Evolutionary conservation across 305 asterid genomes (phyloP), one percentile per base, ranked within the genome.

Genomic region (Withania somnifera): DNA sequence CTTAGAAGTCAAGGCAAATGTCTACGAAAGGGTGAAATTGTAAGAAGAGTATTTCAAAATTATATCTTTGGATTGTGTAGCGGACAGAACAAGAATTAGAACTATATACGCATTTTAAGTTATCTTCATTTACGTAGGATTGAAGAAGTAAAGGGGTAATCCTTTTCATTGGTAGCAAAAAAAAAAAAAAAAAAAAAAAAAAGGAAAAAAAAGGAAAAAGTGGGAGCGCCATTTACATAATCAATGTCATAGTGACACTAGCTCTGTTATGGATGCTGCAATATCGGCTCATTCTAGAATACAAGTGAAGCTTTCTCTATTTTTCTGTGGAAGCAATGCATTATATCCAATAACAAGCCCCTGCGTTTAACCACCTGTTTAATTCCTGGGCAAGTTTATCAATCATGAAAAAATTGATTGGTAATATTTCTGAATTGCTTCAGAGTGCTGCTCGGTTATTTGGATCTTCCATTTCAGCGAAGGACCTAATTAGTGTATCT

Each of bases 371-470:
- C 52, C 42, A 57, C 85, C 26, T 82, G 75, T 36, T 77, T 77
- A 38, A 54, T 69, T 79, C 52, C 42, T 9, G 56, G 54, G 53
- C 77, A 1, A 82, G 63, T n/a, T 58, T 83, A 26, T 75, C 61
- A 75, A 36, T 67, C 50, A 2, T 64, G 71, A 80, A n/a, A 60
- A n/a, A 47, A 69, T 77, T 53, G 52, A 79, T n/a, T 52, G 84
- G 58, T 76, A 15, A 13, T 80, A 84, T 89, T 83, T 81, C 52
- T 58, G 40, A n/a, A 85, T 57, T 83, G 80, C 89, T 86, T 57
- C 95, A 94, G 99, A 90, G 98, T 89, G 98, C 97, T 84, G 94
- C 99, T 87, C 98, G 98, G 85, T 89, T 93, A 85, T 95, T 91
- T 84, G 99, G 99, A 86, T 95, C 98, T 82, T 88, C 94, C 81